Evolutionary conservation across 2,329 filamentous ascomycete genomes (phyloP), one percentile per base, ranked within the genome.

Genomic region (Ascochyta clinopodiicola): DNA sequence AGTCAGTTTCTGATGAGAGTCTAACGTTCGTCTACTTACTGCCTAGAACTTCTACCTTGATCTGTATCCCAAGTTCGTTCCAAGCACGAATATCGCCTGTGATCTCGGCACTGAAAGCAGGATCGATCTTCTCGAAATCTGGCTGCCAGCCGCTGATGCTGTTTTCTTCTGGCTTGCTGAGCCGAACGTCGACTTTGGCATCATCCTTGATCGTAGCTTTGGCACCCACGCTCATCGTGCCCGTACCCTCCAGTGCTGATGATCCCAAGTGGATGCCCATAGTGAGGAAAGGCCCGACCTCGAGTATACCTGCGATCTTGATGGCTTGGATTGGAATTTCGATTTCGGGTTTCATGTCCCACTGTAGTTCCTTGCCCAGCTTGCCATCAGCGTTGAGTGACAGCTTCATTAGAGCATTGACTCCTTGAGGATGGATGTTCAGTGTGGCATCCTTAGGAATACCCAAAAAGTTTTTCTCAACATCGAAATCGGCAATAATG

Each of bases 261-360:
- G 66, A 61, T 6, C 61, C 66, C 17, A 64, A 49, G 34, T 68
- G 63, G 24, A 67, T 51, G 17, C 66, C 64, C 45, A 68, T 55
- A 15, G 57, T 63, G 15, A 66, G 53, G 22, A 63, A 66, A 0
- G 66, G 66, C 5, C 66, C 66, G 34, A 68, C 56, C 21, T 64
- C 53, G 8, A 68, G 39, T 9, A 68, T 35, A 3, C 48, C 48
- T 22, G 44, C 48, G 31, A 68, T 66, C 29, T 59, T 63, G 29
- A 68, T 46, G 6, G 59, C 63, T n/a, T 46, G 52, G 15, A 68
- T 53, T 3, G 63, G 63, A 19, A 68, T 67, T 27, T 63, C 62
- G 19, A 68, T 64, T 32, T 65, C 56, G 24, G 65, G 63, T 17
- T 55, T 58, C 53, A 66, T 50, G 17, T 59, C 38, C 53, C 56